phyloP scores from a whole-genome alignment of 129 eudicot species.

The Mikania micrantha region DNA sequence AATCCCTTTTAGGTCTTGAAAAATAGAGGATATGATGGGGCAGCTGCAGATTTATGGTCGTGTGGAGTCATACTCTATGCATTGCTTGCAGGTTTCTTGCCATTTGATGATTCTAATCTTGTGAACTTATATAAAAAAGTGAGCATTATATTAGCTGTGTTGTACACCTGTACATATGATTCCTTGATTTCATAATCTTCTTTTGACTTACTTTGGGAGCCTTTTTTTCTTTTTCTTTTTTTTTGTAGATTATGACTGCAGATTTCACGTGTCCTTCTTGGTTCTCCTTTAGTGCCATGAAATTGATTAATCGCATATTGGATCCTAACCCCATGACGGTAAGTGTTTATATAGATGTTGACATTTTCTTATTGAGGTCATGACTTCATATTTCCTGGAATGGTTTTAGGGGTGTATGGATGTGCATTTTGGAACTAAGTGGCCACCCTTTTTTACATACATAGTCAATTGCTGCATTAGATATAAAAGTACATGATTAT shows the following conservation, averaged over 20 bases:
- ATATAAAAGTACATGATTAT: too few species aligned
- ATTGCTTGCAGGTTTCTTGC: constrained; percentile 98
- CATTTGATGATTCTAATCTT: constrained; percentile 96
- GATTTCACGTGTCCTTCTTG: constrained; percentile 95
- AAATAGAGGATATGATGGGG: constrained; percentile 96
- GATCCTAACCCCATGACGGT: constrained; percentile 89
- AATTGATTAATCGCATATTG: constrained; percentile 65
- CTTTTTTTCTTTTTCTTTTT: constrained; percentile 1
- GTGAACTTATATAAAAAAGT: constrained; percentile 90
- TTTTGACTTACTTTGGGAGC: background rate
- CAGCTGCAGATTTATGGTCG: constrained; percentile 98
- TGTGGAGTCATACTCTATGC: constrained; percentile 98
- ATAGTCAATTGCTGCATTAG: too few species aligned
- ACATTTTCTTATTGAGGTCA: too few species aligned
- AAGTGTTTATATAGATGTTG: too few species aligned
- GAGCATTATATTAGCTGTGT: constrained; percentile 27
- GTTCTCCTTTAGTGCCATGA: constrained; percentile 77
- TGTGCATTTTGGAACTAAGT: too few species aligned
- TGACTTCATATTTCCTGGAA: too few species aligned
- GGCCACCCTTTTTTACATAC: too few species aligned
- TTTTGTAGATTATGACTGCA: constrained; percentile 64
- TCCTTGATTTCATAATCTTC: background rate
- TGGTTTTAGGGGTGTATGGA: too few species aligned
- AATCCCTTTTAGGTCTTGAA: constrained; percentile 52
- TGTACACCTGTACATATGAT: background rate